Evolutionary conservation across 75 land plant species (phyloP), one percentile per base, ranked within the genome.

Genomic region (Isoetes taiwanensis): DNA sequence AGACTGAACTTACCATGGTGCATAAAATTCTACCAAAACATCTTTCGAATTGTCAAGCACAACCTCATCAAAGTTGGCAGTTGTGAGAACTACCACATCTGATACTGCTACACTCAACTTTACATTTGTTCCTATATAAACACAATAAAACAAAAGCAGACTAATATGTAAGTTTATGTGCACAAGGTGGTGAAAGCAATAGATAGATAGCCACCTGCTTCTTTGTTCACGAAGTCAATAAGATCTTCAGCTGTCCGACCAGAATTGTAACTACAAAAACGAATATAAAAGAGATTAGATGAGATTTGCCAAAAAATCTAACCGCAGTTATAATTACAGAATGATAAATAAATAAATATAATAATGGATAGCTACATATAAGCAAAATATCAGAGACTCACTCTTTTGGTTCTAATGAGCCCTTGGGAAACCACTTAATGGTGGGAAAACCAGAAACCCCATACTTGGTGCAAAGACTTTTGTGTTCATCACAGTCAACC

Each of bases 401-500:
- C 98, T 87, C 91, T 72, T 87, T 87, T 31, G 98, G 94, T 32
- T 86, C 93, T 74, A 83, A 60, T 29, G 98, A 87, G 2, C 88
- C 88, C 64, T 83, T 79, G 23, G 98, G 95, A 56, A 91, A 91
- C 98, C 98, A 91, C 62, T 91, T 80, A 33, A 91, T 73, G 20
- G 98, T 91, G 16, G 98, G 98, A 69, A 80, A 91, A 11, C 98
- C 98, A 40, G 72, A 41, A 48, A 91, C 78, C 0, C 74, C 89
- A 76, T 72, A 83, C 66, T 91, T 91, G 56, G 75, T 71, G 68
- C 98, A 91, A 20, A 91, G 23, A 43, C 72, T 59, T 70, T 91
- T 91, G 30, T 91, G 95, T 32, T 80, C 88, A 62, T 91, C 98
- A 75, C 98, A 91, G 37, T 91, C 98, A 19, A 91, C 95, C 98